Evolutionary conservation across 1,284 basidiomycete species (phyloP).

Genomic region (Tilletia walkeri): DNA sequence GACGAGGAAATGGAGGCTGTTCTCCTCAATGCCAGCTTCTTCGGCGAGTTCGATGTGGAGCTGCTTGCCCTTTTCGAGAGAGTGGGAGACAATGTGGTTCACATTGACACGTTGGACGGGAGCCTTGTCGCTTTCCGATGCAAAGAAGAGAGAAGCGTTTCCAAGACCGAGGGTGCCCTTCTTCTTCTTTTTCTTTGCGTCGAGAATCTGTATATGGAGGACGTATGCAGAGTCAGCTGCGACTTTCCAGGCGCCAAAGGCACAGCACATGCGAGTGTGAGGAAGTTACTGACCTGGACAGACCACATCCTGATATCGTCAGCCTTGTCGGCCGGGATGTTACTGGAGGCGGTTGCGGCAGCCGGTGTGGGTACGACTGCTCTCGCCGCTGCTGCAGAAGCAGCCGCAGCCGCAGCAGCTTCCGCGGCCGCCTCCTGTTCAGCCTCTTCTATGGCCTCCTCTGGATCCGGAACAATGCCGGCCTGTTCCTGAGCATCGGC

Average conservation of each 20-base stretch:
- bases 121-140: slow-evolving; percentile 53
- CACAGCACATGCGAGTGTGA: neutral
- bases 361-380: neutral
- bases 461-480: slow-evolving; percentile 33
- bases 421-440: slow-evolving; percentile 36
- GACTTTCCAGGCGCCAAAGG: no score
- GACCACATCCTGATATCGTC: slow-evolving; percentile 56
- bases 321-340: slow-evolving; percentile 33
- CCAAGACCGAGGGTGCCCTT: slow-evolving; percentile 55
- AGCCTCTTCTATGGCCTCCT: slow-evolving; percentile 26
- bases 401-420: slow-evolving; percentile 29
- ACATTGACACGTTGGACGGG: slow-evolving; percentile 51
- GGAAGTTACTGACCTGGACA: slow-evolving; percentile 35
- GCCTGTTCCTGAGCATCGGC: slow-evolving; percentile 29
- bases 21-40: slow-evolving; percentile 35
- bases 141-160: slow-evolving; percentile 53
- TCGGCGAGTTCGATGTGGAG: slow-evolving; percentile 40
- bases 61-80: slow-evolving; percentile 52
- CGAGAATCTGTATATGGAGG: slow-evolving; percentile 29
- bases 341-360: slow-evolving; percentile 30
- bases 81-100: slow-evolving; percentile 34
- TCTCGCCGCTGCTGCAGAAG: slow-evolving; percentile 35
- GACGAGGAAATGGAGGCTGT: slow-evolving; percentile 39
- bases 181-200: slow-evolving; percentile 51
- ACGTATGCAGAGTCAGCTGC: neutral